A percentile compares a stretch with the other conserved stretches of the same genome.
These are phyloP conservation scores for Styphnolobium japonicum DNA, from an alignment of 306 rosid species.

Conservation along the genomic window DNA sequence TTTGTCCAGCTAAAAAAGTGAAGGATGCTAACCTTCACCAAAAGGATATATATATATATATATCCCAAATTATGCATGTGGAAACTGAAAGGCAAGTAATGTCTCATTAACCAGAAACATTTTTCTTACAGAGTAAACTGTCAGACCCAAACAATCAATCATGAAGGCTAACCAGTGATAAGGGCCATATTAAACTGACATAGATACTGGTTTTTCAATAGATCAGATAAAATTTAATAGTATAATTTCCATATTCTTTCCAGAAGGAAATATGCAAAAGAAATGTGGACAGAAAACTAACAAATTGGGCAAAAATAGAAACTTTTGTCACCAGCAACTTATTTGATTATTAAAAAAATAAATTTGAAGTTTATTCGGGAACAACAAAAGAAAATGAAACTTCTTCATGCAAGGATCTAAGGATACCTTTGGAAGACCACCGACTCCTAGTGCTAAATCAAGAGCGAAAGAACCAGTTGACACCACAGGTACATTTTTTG, in stretches of 20 bases:
- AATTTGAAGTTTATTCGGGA: not conserved
- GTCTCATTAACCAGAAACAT: not conserved
- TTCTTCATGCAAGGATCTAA: not conserved
- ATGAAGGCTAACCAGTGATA: not conserved
- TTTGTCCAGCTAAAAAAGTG: no score
- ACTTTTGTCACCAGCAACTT: not conserved
- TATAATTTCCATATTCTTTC: not conserved
- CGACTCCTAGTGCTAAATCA: conserved; percentile 78
- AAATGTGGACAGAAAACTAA: conserved; percentile 12
- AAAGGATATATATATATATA: no score
- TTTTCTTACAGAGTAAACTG: not conserved
- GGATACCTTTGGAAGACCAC: conserved; percentile 90
- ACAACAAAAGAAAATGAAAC: not conserved
- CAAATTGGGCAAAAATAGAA: not conserved
- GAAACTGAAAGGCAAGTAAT: not conserved
- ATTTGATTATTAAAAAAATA: not conserved
- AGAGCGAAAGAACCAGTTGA: conserved; percentile 88
- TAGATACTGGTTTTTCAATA: not conserved
- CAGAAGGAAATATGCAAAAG: conserved; percentile 2
- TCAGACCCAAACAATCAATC: not conserved
- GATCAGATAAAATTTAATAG: not conserved
- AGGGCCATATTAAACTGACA: not conserved
- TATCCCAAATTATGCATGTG: not conserved
- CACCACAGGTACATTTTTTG: conserved; percentile 68
- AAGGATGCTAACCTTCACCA: no score